Evolutionary conservation across 164 flowering plant genomes (phyloP).

Genomic region (Liquidambar formosana): DNA sequence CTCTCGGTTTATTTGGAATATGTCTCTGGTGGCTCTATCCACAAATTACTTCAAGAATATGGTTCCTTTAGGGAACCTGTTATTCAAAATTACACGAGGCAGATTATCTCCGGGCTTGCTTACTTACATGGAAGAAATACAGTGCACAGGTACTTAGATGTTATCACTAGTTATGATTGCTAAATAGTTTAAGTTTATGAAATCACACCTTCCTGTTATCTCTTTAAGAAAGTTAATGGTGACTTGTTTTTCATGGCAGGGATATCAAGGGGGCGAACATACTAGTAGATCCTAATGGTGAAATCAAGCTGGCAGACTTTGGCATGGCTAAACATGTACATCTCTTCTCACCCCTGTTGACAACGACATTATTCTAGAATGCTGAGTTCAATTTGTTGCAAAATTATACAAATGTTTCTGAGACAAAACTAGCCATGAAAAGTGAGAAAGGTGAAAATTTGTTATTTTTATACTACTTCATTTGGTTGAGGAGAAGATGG

Average conservation of each 20-base stretch:
- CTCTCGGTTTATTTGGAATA: conserved; percentile 78
- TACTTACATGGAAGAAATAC: conserved; percentile 71
- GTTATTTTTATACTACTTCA: neutral
- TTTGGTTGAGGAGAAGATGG: neutral
- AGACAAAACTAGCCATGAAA: neutral
- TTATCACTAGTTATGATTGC: neutral
- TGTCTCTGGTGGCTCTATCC: conserved; percentile 80
- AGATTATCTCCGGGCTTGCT: conserved; percentile 65
- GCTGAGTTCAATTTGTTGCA: neutral
- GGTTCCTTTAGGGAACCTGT: conserved; percentile 75
- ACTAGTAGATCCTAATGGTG: conserved; percentile 74
- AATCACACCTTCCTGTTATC: neutral
- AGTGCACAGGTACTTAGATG: conserved; percentile 54
- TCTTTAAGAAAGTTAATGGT: neutral
- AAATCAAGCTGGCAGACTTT: conserved; percentile 77
- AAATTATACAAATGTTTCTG: neutral
- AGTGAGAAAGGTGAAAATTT: neutral
- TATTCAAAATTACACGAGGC: conserved; percentile 71
- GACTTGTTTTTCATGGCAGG: conserved; percentile 36
- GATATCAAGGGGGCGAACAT: conserved; percentile 84
- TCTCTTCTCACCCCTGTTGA: conserved; percentile 7
- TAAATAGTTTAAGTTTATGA: neutral
- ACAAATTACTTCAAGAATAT: conserved; percentile 71
- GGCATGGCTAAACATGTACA: conserved; percentile 89
- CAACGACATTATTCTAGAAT: neutral